Base-by-base conservation (phyloP, 208 protist genomes). In the Ichthyophonus hoferi region DNA sequence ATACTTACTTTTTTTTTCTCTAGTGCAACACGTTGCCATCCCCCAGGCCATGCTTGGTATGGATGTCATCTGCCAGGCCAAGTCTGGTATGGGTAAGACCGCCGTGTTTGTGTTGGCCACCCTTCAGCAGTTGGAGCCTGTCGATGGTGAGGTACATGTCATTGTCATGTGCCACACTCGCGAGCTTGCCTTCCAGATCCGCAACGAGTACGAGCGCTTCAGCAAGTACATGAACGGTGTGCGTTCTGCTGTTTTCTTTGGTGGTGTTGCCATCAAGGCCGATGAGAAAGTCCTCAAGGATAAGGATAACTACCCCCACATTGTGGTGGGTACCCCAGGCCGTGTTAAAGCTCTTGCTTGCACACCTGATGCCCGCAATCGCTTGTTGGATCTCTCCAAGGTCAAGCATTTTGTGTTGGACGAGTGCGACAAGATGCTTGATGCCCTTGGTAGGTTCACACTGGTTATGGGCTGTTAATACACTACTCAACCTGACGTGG, bases 21-120 rank as follows among this genome's bases (percentile, higher is more conserved):
- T 88, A 96, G 98, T 99, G 84, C 98, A 99, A 94, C 96, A 99
- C 89, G 95, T 98, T 92, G 97, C 96, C 82, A 99, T 99, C 86
- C 98, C 98, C 79, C 96, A 99, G 93, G 97, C 98, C 3, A 98
- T 99, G 79, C 90, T 99, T 1, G 98, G 98, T 81, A 95, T 92
- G 0, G 98, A 99, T 91, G 95, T 99, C 35, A 92, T 99, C 7
- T 98, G 97, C 50, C 98, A 99, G 96, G 98, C 98, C 42, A 99
- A 99, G 93, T 97, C 96, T n/a, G 99, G 99, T 87, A 99, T 99
- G 98, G 99, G 99, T 79, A 99, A 99, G 95, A 99, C 99, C 2
- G 98, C 98, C 43, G 98, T 99, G 14, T 99, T 99, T 93, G 98
- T 99, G 40, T 95, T 99, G 79, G 94, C 97, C 39, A 95, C 97